Conservation (phyloP, 768 basidiomycete genomes). For the Mycena amicta region DNA sequence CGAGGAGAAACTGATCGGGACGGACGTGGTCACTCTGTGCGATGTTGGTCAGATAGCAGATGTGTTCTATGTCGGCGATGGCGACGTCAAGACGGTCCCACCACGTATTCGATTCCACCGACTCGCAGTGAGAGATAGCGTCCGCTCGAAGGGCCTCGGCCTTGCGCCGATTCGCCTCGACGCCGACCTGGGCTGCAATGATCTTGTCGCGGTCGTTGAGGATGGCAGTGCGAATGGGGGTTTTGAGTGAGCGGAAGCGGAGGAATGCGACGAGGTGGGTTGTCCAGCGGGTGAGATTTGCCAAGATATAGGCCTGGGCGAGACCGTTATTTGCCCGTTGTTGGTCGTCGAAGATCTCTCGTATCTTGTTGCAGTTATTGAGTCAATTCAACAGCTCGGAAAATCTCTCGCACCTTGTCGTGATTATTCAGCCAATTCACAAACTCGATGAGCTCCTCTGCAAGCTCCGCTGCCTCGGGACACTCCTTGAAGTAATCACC, state of each 20-base stretch:
- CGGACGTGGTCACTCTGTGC: conserved; percentile 14
- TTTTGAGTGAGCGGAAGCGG: not conserved
- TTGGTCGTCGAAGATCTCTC: conserved; percentile 9
- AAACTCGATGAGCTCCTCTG: conserved; percentile 7
- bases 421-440: not conserved
- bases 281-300: conserved; percentile 24
- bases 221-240: conserved; percentile 4
- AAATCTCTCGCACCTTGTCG: too few relatives aligned
- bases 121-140: not conserved
- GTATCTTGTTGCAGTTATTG: conserved; percentile 16
- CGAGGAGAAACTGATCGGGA: conserved; percentile 10
- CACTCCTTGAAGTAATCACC: conserved; percentile 15
- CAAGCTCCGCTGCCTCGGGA: not conserved
- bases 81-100: conserved; percentile 8
- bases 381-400: conserved; percentile 13
- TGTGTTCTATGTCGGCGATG: conserved; percentile 12
- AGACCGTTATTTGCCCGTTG: not conserved
- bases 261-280: conserved; percentile 15
- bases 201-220: not conserved
- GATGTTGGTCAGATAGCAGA: conserved; percentile 18
- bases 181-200: conserved; percentile 13
- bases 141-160: not conserved
- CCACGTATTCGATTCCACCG: not conserved
- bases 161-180: conserved; percentile 1
- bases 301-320: conserved; percentile 4